Percentiles rank a stretch among this genome's conserved stretches.
These are phyloP conservation scores for Eucalyptus polyanthemos DNA, from an alignment of 345 rosid genomes.

Conservation along the genomic window DNA sequence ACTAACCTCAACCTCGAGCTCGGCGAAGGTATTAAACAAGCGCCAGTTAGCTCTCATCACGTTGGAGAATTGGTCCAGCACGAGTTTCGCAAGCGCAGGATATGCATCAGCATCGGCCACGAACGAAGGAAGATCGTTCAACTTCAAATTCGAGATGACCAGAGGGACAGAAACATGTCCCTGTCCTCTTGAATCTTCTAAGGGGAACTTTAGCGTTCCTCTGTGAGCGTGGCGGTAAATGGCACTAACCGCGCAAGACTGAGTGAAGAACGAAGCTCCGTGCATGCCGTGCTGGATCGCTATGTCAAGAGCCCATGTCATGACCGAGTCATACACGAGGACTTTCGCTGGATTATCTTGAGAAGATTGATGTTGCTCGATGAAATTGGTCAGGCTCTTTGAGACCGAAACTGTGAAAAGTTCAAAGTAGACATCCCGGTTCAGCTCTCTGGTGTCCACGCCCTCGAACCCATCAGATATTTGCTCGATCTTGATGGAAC, in stretches of 20 bases:
- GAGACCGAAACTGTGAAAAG: neutral
- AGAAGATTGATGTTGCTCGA: neutral
- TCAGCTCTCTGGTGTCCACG: neutral
- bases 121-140: neutral
- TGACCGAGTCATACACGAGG: slow-evolving; percentile 5
- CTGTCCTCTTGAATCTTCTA: neutral
- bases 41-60: neutral
- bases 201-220: neutral
- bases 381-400: neutral
- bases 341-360: neutral
- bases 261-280: slow-evolving; percentile 8
- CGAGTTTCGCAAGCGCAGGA: neutral
- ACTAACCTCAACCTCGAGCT: neutral
- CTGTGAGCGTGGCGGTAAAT: neutral
- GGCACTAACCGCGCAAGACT: slow-evolving; percentile 1
- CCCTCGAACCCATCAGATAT: slow-evolving; percentile 3
- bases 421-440: neutral
- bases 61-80: neutral
- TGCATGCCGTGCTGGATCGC: neutral
- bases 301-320: slow-evolving; percentile 12
- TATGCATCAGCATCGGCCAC: neutral
- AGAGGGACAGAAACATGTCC: neutral
- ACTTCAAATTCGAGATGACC: neutral
- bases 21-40: neutral
- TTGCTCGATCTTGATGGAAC: neutral